These are phyloP conservation scores for Theileria parva DNA, from an alignment of 169 alveolate genomes.

Conservation along the genomic window DNA sequence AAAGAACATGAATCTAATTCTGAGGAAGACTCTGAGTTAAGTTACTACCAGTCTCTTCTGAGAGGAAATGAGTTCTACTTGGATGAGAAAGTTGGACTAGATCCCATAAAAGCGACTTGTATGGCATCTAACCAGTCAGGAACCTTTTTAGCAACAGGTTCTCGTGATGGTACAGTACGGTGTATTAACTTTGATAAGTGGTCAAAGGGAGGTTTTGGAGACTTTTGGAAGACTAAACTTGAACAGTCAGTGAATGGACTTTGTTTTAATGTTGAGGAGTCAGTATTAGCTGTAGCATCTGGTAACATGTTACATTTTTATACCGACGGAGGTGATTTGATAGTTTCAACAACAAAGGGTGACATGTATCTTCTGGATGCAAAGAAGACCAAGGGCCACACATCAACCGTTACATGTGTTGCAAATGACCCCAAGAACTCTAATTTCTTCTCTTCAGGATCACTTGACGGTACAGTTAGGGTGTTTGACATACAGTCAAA, in stretches of 20 bases:
- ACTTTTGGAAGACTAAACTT: conserved; percentile 45
- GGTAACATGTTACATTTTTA: conserved; percentile 48
- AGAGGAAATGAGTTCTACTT: conserved; percentile 39
- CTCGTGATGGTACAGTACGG: conserved; percentile 54
- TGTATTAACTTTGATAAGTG: conserved; percentile 58
- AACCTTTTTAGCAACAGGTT: conserved; percentile 32
- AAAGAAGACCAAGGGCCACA: conserved; percentile 72
- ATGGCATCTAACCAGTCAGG: conserved; percentile 43
- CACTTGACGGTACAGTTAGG: conserved; percentile 75
- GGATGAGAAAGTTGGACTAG: conserved; percentile 58
- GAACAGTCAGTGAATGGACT: conserved; percentile 48
- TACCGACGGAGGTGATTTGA: conserved; percentile 65
- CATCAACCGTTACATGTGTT: conserved; percentile 70
- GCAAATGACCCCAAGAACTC: conserved; percentile 52
- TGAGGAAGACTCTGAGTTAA: conserved; percentile 1
- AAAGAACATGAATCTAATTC: not conserved
- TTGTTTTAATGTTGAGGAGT: conserved; percentile 48
- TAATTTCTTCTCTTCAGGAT: conserved; percentile 64
- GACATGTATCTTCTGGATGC: conserved; percentile 77
- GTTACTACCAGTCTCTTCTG: conserved; percentile 3
- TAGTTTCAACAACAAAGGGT: conserved; percentile 71
- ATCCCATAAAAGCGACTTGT: conserved; percentile 21
- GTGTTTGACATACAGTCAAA: conserved; percentile 62
- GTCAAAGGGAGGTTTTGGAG: conserved; percentile 69
- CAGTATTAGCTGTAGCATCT: conserved; percentile 52